These are phyloP conservation scores for Cutaneotrichosporon sp. DNA, from an alignment of 1,284 basidiomycete genomes.

Conservation along the genomic window DNA sequence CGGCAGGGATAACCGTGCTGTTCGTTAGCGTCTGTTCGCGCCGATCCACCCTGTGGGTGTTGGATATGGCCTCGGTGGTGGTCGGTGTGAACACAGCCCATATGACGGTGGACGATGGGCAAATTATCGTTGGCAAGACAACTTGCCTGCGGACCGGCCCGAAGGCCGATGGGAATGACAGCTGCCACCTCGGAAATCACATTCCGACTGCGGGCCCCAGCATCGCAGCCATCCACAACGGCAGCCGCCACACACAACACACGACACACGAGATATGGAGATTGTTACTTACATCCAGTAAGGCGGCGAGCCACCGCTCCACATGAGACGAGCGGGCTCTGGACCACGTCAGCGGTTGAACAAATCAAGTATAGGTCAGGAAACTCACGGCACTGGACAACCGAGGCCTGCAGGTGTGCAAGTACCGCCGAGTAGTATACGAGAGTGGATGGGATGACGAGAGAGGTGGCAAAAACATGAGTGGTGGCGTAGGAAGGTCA, in stretches of 20 bases:
- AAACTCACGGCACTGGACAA: conserved; percentile 56
- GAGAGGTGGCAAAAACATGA: not conserved
- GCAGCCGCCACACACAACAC: not conserved
- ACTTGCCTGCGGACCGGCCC: conserved; percentile 4
- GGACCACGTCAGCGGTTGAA: conserved; percentile 18
- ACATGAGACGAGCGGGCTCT: conserved; percentile 55
- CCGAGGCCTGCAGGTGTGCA: conserved; percentile 29
- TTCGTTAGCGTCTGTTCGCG: not conserved
- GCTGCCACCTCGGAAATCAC: not conserved
- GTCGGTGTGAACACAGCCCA: not conserved
- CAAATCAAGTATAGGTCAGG: not conserved
- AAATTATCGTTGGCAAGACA: not conserved
- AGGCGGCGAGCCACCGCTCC: conserved; percentile 61
- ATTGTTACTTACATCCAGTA: conserved; percentile 60
- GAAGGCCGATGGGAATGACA: conserved; percentile 1
- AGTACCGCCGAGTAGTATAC: not conserved
- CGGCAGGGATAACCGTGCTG: conserved; percentile 65
- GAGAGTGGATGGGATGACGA: not conserved
- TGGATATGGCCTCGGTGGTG: not conserved
- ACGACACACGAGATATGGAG: not conserved
- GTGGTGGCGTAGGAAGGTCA: not conserved
- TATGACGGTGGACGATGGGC: not conserved
- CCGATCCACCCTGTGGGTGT: not conserved
- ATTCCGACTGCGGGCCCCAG: not conserved
- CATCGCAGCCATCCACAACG: not conserved